A percentile compares a stretch with the other conserved stretches of the same genome.
phyloP scores from a whole-genome alignment of 257 asterid genomes.

The Cruciata laevipes region DNA sequence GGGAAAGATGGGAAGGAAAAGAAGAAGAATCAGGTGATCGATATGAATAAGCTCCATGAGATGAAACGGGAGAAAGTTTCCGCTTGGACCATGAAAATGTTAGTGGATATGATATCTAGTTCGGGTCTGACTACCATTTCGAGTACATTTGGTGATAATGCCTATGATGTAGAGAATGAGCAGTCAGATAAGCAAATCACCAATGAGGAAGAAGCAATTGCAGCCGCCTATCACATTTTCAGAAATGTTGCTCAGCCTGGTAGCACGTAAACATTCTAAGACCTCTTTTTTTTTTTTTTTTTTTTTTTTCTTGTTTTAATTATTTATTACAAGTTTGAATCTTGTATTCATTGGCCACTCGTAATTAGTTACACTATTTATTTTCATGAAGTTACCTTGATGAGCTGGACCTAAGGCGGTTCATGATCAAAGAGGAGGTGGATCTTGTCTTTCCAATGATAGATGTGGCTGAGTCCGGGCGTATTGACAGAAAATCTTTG shows the following conservation, averaged over 20 bases:
- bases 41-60: conserved; percentile 57
- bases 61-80: conserved; percentile 85
- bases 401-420: conserved; percentile 59
- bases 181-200: conserved; percentile 64
- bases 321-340: conserved; percentile 7
- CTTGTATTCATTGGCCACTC: background rate
- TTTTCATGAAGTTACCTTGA: conserved; percentile 47
- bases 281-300: background rate
- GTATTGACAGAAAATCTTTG: conserved; percentile 50
- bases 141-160: conserved; percentile 43
- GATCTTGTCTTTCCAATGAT: conserved; percentile 70
- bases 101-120: conserved; percentile 60
- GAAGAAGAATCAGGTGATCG: conserved; percentile 42
- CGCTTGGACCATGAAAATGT: conserved; percentile 89
- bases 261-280: conserved; percentile 49
- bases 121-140: conserved; percentile 71
- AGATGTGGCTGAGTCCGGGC: conserved; percentile 57
- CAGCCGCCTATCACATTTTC: conserved; percentile 78
- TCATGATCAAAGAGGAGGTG: conserved; percentile 84
- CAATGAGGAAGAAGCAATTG: conserved; percentile 77
- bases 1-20: conserved; percentile 59
- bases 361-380: background rate
- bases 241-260: conserved; percentile 67
- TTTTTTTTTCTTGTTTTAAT: background rate
- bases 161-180: conserved; percentile 33